A percentile compares a stretch with the other conserved stretches of the same genome.
Evolutionary conservation across 202 grass and related monocot species (phyloP).

Genomic region (Panicum virgatum): DNA sequence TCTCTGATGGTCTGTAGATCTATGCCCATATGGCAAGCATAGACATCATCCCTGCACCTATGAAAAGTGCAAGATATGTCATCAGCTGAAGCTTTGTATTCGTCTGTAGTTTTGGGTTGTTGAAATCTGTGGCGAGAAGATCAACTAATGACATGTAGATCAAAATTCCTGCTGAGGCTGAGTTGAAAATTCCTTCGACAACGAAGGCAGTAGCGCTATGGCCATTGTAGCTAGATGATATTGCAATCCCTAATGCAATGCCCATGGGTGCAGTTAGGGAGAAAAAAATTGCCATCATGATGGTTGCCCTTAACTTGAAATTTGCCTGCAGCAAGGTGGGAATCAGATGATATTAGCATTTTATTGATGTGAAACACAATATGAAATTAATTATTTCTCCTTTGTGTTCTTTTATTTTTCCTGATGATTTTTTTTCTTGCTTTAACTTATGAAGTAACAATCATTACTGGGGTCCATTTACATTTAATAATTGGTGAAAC

Average conservation of each 20-base stretch:
- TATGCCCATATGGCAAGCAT: slow-evolving; percentile 95
- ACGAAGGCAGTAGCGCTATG: slow-evolving; percentile 69
- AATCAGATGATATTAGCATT: slow-evolving; percentile 31
- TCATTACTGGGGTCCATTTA: not conserved
- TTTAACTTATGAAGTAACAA: slow-evolving; percentile 25
- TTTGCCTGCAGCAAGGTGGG: slow-evolving; percentile 56
- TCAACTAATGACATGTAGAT: slow-evolving; percentile 98
- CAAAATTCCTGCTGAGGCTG: slow-evolving; percentile 85
- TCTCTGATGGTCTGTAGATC: not conserved
- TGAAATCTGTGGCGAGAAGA: slow-evolving; percentile 92
- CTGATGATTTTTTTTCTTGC: slow-evolving; percentile 7
- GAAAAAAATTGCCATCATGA: slow-evolving; percentile 91
- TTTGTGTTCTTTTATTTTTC: slow-evolving; percentile 15
- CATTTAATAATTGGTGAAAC: slow-evolving; percentile 2
- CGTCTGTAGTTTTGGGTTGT: slow-evolving; percentile 76
- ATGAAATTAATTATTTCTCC: slow-evolving; percentile 17
- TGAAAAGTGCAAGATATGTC: slow-evolving; percentile 71
- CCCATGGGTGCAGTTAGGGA: slow-evolving; percentile 80
- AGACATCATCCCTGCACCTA: slow-evolving; percentile 87
- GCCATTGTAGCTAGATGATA: slow-evolving; percentile 76
- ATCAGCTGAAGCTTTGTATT: slow-evolving; percentile 82
- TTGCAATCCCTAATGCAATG: slow-evolving; percentile 70
- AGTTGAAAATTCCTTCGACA: slow-evolving; percentile 77
- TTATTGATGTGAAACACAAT: not conserved
- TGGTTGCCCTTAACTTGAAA: slow-evolving; percentile 75